A percentile compares a stretch with the other conserved stretches of the same genome.
These are phyloP conservation scores for Neoascochyta sp. DNA, from an alignment of 2,329 filamentous ascomycete species.

Conservation along the genomic window DNA sequence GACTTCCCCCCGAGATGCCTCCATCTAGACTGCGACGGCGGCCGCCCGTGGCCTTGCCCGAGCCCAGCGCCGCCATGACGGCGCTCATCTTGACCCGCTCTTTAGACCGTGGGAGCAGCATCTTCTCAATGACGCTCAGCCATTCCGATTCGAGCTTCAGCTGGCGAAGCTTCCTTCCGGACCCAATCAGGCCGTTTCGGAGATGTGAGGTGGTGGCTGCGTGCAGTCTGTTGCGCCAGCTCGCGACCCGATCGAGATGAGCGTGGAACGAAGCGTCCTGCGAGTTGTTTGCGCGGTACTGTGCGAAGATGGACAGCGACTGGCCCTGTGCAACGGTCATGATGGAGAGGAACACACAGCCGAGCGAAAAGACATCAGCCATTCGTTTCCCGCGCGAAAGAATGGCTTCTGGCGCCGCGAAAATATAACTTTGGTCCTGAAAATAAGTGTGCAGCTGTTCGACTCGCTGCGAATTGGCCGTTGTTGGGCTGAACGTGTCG, in stretches of 20 bases:
- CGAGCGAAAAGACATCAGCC: constrained; percentile 40
- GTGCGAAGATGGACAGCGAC: constrained; percentile 31
- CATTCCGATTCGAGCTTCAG: constrained; percentile 33
- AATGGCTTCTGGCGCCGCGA: constrained; percentile 39
- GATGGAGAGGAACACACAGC: constrained; percentile 41
- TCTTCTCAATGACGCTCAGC: constrained; percentile 37
- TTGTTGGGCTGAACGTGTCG: constrained; percentile 28
- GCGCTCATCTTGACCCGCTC: constrained; percentile 35
- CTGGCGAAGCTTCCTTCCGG: constrained; percentile 30
- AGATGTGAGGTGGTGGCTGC: constrained; percentile 30
- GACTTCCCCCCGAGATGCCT: constrained; percentile 33
- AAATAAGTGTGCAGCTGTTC: constrained; percentile 32
- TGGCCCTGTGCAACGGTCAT: constrained; percentile 38
- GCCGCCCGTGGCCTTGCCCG: constrained; percentile 25
- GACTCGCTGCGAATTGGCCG: constrained; percentile 23
- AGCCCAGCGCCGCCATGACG: constrained; percentile 27
- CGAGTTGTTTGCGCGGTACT: constrained; percentile 33
- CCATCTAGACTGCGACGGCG: constrained; percentile 36
- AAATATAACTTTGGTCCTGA: constrained; percentile 37
- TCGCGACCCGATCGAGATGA: constrained; percentile 37
- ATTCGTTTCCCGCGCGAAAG: constrained; percentile 35
- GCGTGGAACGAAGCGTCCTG: constrained; percentile 40
- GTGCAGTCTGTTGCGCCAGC: constrained; percentile 32
- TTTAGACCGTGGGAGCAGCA: constrained; percentile 32
- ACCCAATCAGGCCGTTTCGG: constrained; percentile 26